Evolutionary conservation across 169 alveolate genomes (phyloP), one percentile per base, ranked within the genome.

Genomic region (Eimeria tenella): DNA sequence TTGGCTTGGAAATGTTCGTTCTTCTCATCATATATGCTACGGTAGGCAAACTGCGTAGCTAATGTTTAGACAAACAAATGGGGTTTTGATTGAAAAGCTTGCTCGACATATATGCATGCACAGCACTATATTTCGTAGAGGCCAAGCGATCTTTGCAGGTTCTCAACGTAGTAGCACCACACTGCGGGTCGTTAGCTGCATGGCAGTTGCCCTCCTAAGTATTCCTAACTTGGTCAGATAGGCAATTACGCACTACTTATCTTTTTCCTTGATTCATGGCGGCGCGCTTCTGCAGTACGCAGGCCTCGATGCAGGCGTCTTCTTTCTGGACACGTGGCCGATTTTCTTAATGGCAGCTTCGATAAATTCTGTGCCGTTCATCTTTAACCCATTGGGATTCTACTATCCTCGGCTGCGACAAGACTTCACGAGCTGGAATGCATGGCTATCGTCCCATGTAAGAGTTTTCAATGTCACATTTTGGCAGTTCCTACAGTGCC

Each of bases 361-460:
- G 81, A 77, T 92, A 15, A 77, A 65, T 63, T 82, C 71, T 65
- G 95, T 92, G 17, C 95, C 95, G 52, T 82, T 82, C 93, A 55
- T 92, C 88, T 92, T 68, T 68, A 92, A 92, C 74, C 95, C 95
- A 5, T 55, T 92, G 60, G 95, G 95, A 5, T 63, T 92, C 62
- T 92, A 91, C 95, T 91, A 91, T 25, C 95, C 95, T 5, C 77
- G 95, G 10, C 68, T 91, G 65, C 86, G 87, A 4, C 91, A 91
- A 50, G 95, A 91, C 75, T 77, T 91, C 79, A 55, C 92, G 52
- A 81, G 86, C 91, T 91, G 95, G 95, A 77, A 86, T 53, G 23
- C 87, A 19, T 91, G 95, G 95, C 71, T 91, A 86, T 79, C 95
- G 3, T 91, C 95, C 56, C 86, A 75, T 52, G 95, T 91, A 91